phyloP scores from a whole-genome alignment of 2,329 filamentous ascomycete genomes.

The Truncatella angustata region DNA sequence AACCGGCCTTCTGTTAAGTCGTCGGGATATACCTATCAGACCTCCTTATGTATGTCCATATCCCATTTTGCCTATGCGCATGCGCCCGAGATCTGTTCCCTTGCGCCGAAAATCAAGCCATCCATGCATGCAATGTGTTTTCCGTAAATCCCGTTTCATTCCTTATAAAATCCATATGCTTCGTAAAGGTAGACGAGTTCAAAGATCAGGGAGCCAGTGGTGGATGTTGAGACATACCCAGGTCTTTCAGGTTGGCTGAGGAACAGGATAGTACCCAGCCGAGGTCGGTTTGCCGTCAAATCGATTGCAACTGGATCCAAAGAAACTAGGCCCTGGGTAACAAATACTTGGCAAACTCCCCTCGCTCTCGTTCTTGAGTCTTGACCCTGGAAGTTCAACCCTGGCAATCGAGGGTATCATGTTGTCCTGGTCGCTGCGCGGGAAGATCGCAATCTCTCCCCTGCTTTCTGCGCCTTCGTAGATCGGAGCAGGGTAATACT shows the following conservation, averaged over 20 bases:
- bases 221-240: background rate
- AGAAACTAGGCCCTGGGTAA: conserved; percentile 39
- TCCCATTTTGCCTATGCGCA: background rate
- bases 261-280: conserved; percentile 52
- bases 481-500: conserved; percentile 52
- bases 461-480: conserved; percentile 47
- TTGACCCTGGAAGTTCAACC: conserved; percentile 30
- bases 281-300: conserved; percentile 54
- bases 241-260: conserved; percentile 42
- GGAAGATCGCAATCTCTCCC: conserved; percentile 49
- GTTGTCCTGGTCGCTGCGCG: conserved; percentile 29
- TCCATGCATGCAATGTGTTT: background rate
- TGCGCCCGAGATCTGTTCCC: background rate
- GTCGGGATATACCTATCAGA: too few relatives aligned
- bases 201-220: too few relatives aligned
- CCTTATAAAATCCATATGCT: background rate
- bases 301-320: conserved; percentile 41
- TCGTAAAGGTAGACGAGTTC: too few relatives aligned
- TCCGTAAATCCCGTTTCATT: background rate
- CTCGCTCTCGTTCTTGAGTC: conserved; percentile 52
- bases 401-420: conserved; percentile 29
- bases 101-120: background rate
- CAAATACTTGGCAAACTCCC: conserved; percentile 45
- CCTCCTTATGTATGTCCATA: background rate
- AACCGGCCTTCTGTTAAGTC: too few relatives aligned